Evolutionary conservation across 2,329 filamentous ascomycete genomes (phyloP).

Genomic region (Chaetomium olivaceum): DNA sequence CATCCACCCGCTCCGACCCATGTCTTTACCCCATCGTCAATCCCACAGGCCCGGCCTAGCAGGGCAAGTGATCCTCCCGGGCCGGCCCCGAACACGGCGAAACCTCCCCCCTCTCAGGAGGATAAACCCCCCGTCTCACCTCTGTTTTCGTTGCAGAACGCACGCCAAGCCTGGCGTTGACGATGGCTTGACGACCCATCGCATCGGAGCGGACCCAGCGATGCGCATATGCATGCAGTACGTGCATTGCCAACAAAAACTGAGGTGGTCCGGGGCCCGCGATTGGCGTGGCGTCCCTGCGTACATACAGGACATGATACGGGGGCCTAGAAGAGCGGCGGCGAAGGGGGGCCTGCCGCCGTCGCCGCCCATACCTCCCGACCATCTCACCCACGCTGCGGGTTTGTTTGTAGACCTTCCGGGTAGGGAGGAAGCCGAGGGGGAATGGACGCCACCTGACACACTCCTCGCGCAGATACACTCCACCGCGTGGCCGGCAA

Average conservation of each 20-base stretch:
- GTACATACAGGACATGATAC: slow-evolving; percentile 2
- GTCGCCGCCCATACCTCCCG: neutral
- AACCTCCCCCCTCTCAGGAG: neutral
- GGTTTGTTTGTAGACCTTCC: neutral
- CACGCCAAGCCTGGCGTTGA: neutral
- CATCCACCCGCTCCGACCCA: slow-evolving; percentile 10
- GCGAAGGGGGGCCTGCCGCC: neutral
- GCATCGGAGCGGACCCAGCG: neutral
- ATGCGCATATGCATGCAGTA: slow-evolving; percentile 13
- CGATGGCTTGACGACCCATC: neutral
- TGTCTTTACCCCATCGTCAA: neutral
- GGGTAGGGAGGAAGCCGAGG: neutral
- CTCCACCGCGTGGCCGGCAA: neutral
- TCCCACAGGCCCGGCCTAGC: slow-evolving; percentile 1
- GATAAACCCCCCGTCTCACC: neutral
- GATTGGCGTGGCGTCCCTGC: slow-evolving; percentile 4
- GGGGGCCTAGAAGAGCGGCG: neutral
- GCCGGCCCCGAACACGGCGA: slow-evolving; percentile 6
- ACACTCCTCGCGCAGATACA: neutral
- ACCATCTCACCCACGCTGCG: neutral
- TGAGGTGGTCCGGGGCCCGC: neutral
- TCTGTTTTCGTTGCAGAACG: neutral
- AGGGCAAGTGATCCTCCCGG: neutral
- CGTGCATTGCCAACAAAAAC: neutral
- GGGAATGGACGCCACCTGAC: neutral